Conservation (phyloP, 2,329 filamentous ascomycete species). For the Colletotrichum horii region DNA sequence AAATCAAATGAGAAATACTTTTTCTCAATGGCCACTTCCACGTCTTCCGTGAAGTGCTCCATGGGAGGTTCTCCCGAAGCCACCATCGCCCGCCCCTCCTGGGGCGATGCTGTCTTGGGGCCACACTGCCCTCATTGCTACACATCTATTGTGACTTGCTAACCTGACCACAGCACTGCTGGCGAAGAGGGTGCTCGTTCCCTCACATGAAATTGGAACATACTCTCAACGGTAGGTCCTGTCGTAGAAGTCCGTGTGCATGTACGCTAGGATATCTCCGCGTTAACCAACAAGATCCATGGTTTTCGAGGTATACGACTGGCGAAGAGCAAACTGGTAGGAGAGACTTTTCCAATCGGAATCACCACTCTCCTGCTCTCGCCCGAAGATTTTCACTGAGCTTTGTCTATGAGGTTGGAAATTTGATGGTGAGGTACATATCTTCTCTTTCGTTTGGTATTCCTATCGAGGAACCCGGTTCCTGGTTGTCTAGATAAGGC, state of each 20-base stretch:
- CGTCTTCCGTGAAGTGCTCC: conserved; percentile 71
- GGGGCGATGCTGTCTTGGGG: background rate
- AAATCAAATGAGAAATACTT: conserved; percentile 44
- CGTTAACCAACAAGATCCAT: conserved; percentile 72
- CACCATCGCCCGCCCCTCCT: conserved; percentile 12
- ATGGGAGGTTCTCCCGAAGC: conserved; percentile 79
- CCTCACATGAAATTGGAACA: conserved; percentile 14
- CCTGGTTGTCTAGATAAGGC: background rate
- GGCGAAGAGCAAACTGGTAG: conserved; percentile 76
- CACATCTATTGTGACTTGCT: background rate
- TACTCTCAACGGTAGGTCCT: conserved; percentile 20
- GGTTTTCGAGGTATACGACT: conserved; percentile 93
- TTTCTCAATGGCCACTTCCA: conserved; percentile 77
- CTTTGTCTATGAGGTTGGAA: conserved; percentile 67
- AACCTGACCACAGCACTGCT: background rate
- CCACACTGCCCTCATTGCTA: background rate
- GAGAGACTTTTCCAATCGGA: conserved; percentile 43
- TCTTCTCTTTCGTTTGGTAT: background rate
- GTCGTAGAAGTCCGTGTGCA: background rate
- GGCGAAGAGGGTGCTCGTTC: background rate
- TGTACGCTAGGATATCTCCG: conserved; percentile 86
- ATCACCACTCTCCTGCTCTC: conserved; percentile 64
- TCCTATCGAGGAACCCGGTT: background rate
- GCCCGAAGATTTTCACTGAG: conserved; percentile 82
- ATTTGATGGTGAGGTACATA: conserved; percentile 89